Conservation (phyloP, 495 filamentous ascomycete species). For the Achaetomiella virescens region DNA sequence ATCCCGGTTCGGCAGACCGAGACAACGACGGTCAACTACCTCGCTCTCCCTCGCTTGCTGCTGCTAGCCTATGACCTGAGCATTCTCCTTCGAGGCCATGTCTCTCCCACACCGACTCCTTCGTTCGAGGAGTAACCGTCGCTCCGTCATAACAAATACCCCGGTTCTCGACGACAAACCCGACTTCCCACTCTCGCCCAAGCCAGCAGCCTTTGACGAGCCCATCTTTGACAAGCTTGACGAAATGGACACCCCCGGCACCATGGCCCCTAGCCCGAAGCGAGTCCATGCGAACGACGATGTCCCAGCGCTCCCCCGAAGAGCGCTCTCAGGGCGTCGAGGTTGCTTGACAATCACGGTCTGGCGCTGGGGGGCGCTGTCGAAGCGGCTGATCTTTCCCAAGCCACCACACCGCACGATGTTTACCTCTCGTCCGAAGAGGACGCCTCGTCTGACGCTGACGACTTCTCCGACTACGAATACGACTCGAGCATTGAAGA, state of each 20-base stretch:
- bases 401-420: slow-evolving; percentile 35
- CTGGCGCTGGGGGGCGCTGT: slow-evolving; percentile 35
- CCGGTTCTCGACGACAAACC: slow-evolving; percentile 6
- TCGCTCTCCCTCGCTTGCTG: not conserved
- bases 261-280: slow-evolving; percentile 20
- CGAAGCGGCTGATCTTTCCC: slow-evolving; percentile 25
- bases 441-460: slow-evolving; percentile 44
- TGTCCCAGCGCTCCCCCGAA: slow-evolving; percentile 34
- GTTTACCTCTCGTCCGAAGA: slow-evolving; percentile 48
- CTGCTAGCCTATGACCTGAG: not conserved
- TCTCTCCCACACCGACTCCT: slow-evolving; percentile 20
- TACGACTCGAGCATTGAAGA: slow-evolving; percentile 40
- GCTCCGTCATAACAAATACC: slow-evolving; percentile 8
- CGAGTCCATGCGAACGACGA: slow-evolving; percentile 12
- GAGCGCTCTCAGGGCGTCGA: slow-evolving; percentile 40
- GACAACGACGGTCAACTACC: slow-evolving; percentile 1
- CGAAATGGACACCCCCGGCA: slow-evolving; percentile 25
- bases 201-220: slow-evolving; percentile 16
- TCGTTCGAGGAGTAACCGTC: slow-evolving; percentile 11
- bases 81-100: slow-evolving; percentile 12
- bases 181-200: slow-evolving; percentile 10
- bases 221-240: slow-evolving; percentile 26
- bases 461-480: slow-evolving; percentile 46
- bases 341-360: slow-evolving; percentile 33
- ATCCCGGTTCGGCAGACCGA: slow-evolving; percentile 11